Evolutionary conservation across 2,329 filamentous ascomycete species (phyloP), one percentile per base, ranked within the genome.

Genomic region (Ascochyta pisi): DNA sequence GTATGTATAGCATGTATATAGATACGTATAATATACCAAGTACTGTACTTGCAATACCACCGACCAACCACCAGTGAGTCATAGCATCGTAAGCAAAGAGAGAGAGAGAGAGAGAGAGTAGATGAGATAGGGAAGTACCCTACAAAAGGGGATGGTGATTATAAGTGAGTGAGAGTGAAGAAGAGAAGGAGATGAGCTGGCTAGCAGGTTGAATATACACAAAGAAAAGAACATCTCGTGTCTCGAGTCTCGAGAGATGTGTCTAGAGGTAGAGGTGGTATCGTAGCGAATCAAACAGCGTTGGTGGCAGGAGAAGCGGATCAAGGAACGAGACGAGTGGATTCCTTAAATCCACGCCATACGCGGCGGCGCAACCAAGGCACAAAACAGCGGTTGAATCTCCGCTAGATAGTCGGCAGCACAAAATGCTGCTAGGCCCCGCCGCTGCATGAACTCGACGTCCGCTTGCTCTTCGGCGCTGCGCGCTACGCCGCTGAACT

Each of bases 321-420:
- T 6, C 24, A 26, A 26, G 24, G 6, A 26, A 26, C 24, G 6
- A 26, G 24, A 26, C 24, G 6, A 26, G 8, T 8, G 8, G 6
- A 26, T 26, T 26, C 24, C 13, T 26, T 68, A 76, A 57, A 76
- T 76, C 73, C 73, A 76, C 16, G 73, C 73, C 69, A 74, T 66
- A 52, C 41, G 61, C 60, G 39, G 61, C 61, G 41, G 62, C 51
- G 49, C 59, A 34, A 41, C 67, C 66, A 50, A 68, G 67, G 10
- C 63, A 48, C 35, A 67, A 61, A 70, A 73, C 6, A 96, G 77
- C 52, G 84, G 85, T 63, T 90, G 84, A 54, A 98, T 89, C 72
- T 96, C 93, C 40, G 81, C 79, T 57, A 96, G 79, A 77, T 99
- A 99, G 68, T 96, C 93, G 45, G 91, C 86, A 9, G 91, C 90